These are phyloP conservation scores for Phycomyces nitens DNA, from an alignment of 192 early-diverging fungal species.

Conservation along the genomic window DNA sequence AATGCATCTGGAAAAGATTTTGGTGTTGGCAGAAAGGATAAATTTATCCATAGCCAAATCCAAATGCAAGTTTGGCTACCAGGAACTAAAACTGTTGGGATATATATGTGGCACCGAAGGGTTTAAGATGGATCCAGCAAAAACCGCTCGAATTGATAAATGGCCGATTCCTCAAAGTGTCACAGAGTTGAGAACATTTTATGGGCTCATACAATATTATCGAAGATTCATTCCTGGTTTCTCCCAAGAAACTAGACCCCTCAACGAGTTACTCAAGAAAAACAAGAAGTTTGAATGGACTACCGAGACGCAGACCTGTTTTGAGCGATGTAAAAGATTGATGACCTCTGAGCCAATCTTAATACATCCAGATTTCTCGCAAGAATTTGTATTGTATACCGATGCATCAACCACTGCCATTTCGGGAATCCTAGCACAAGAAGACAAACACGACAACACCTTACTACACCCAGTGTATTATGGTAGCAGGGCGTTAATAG, in stretches of 20 bases:
- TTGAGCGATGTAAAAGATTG: background rate
- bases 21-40: background rate
- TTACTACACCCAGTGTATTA: background rate
- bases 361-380: background rate
- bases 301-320: background rate
- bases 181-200: slow-evolving; percentile 1
- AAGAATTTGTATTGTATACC: slow-evolving; percentile 5
- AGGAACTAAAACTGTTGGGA: slow-evolving; percentile 4
- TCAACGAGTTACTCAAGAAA: slow-evolving; percentile 18
- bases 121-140: background rate
- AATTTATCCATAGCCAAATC: background rate
- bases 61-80: slow-evolving; percentile 15
- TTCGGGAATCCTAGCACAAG: slow-evolving; percentile 1
- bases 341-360: slow-evolving; percentile 6
- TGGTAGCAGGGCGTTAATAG: background rate
- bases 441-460: background rate
- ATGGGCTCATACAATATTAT: background rate
- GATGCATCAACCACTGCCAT: slow-evolving; percentile 2
- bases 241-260: slow-evolving; percentile 4
- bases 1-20: background rate
- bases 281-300: background rate
- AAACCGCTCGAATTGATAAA: background rate
- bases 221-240: slow-evolving; percentile 11
- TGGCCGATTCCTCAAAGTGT: background rate
- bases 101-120: slow-evolving; percentile 3